Evolutionary conservation across 768 basidiomycete species (phyloP).

Genomic region (Lentinula detonsa): DNA sequence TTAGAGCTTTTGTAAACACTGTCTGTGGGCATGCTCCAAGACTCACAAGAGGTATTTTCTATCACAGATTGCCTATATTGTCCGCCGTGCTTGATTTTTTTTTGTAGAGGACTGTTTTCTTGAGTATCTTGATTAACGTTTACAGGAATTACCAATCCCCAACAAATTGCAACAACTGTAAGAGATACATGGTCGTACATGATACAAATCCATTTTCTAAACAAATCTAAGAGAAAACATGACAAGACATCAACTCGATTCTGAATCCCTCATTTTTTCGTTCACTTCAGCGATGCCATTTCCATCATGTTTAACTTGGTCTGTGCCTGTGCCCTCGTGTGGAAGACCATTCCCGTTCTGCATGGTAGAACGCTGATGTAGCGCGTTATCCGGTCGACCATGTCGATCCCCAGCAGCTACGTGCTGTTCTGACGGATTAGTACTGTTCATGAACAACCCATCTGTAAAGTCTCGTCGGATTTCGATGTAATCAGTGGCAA

Average conservation of each 20-base stretch:
- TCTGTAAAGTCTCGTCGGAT: slow-evolving; percentile 61
- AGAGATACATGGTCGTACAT: no score
- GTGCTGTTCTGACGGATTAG: slow-evolving; percentile 6
- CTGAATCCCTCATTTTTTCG: neutral
- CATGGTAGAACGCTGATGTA: neutral
- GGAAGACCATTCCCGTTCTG: neutral
- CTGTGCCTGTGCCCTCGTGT: neutral
- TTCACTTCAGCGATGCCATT: neutral
- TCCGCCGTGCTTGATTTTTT: no score
- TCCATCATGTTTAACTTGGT: neutral
- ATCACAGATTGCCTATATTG: no score
- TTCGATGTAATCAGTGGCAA: slow-evolving; percentile 65
- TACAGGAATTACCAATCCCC: no score
- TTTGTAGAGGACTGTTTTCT: no score
- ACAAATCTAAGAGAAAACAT: neutral
- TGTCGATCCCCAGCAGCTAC: slow-evolving; percentile 33
- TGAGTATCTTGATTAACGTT: no score
- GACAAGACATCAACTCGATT: neutral
- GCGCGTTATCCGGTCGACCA: slow-evolving; percentile 24
- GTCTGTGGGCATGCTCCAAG: no score
- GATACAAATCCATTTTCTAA: no score
- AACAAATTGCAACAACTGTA: no score
- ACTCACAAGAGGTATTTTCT: no score
- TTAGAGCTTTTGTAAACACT: no score
- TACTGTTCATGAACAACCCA: slow-evolving; percentile 29